These are phyloP conservation scores for Sporothrix mexicana DNA, from an alignment of 2,329 filamentous ascomycete species.

Conservation along the genomic window DNA sequence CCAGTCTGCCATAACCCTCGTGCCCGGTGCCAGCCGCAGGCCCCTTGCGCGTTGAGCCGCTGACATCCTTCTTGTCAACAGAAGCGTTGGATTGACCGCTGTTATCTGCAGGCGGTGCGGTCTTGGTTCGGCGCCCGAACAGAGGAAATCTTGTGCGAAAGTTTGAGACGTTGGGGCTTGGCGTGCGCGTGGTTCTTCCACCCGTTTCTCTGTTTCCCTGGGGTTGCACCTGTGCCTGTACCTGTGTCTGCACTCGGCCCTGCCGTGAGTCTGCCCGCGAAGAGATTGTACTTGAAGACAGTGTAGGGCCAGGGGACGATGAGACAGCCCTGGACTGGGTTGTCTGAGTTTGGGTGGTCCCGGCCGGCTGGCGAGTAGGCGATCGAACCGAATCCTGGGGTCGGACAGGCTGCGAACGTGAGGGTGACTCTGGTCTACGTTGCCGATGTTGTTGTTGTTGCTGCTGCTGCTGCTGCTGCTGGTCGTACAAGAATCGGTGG, in stretches of 20 bases:
- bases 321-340: slow-evolving; percentile 14
- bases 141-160: slow-evolving; percentile 74
- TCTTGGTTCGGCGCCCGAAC: slow-evolving; percentile 75
- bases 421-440: slow-evolving; percentile 46
- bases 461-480: not conserved
- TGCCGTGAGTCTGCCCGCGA: slow-evolving; percentile 18
- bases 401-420: slow-evolving; percentile 43
- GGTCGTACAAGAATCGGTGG: slow-evolving; percentile 33
- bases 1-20: slow-evolving; percentile 78
- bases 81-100: slow-evolving; percentile 49
- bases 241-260: not conserved
- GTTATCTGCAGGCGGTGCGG: slow-evolving; percentile 55
- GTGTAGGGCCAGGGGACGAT: slow-evolving; percentile 32
- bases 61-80: slow-evolving; percentile 61
- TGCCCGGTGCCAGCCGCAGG: slow-evolving; percentile 93
- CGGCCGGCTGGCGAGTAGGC: slow-evolving; percentile 9
- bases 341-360: not conserved
- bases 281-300: slow-evolving; percentile 32
- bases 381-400: slow-evolving; percentile 36
- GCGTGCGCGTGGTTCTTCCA: slow-evolving; percentile 49
- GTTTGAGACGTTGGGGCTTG: slow-evolving; percentile 62
- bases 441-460: not conserved
- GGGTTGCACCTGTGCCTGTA: not conserved
- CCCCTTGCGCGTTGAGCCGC: slow-evolving; percentile 67
- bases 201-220: slow-evolving; percentile 27